Evolutionary conservation across 192 early-diverging fungal species (phyloP), one percentile per base, ranked within the genome.

Genomic region (Linnemannia exigua): DNA sequence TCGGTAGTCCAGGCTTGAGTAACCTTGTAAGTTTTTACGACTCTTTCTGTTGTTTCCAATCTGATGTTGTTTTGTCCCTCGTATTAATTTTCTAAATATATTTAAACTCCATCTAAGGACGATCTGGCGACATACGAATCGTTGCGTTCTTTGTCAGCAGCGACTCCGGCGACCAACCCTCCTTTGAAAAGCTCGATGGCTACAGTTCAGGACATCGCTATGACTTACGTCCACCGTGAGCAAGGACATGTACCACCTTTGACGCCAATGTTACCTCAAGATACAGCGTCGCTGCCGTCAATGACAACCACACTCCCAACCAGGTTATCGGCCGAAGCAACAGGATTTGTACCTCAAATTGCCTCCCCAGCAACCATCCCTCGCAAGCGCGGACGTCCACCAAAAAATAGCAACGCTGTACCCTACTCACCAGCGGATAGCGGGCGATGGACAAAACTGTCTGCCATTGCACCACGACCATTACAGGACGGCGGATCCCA

Each of bases 101-200:
- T 31, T 58, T 63, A 63, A 63, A 63, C 58, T 63, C 28, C 31
- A 63, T 63, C 58, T 25, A 2, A 63, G 58, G 28, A 63, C 25
- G 58, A 63, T 63, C 28, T 63, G 58, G 58, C 22, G 25, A 63
- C 58, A 63, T 63, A 25, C 58, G 58, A 63, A 63, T 63, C 58
- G 28, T 11, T 63, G 28, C 58, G 58, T 63, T 31, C 58, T 63
- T 63, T 63, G 58, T 63, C 58, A 63, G 25, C 28, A 14, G 28
- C 11, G 58, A 31, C 58, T 63, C 28, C 58, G 28, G 58, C 28
- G n/a, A n/a, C 31, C 58, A 63, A 63, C 25, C 25, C 58, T 15
- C 12, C 28, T 63, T 11, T 63, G 58, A 63, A 25, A n/a, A 63
- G 11, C 25, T 63, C 28, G 28, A 63, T n/a, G 25, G 11, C 58